Evolutionary conservation across 805 yeast genomes (phyloP).

Genomic region (Wickerhamomyces silvicola): DNA sequence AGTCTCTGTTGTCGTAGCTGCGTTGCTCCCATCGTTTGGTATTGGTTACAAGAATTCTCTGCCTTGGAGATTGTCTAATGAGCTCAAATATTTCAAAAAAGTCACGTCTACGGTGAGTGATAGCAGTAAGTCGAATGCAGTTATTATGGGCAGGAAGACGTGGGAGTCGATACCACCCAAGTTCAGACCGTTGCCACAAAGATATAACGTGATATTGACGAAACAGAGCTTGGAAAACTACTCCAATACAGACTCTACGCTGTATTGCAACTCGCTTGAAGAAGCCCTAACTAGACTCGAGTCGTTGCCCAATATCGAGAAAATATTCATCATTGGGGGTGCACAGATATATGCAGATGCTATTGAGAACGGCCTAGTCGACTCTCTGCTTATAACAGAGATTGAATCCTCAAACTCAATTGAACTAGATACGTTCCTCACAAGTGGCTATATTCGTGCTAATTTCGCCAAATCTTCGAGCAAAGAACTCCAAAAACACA

Average conservation of each 20-base stretch:
- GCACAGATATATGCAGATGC: conserved; percentile 73
- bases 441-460: conserved; percentile 24
- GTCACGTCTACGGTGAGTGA: conserved; percentile 70
- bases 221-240: conserved; percentile 26
- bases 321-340: conserved; percentile 86
- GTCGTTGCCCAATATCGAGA: conserved; percentile 23
- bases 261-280: conserved; percentile 36
- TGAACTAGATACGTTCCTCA: conserved; percentile 68
- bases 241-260: conserved; percentile 17
- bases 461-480: conserved; percentile 33
- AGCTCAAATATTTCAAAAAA: conserved; percentile 77
- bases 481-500: conserved; percentile 31
- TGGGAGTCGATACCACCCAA: conserved; percentile 89
- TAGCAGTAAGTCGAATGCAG: conserved; percentile 75
- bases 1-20: conserved; percentile 76
- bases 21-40: conserved; percentile 71
- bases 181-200: conserved; percentile 74
- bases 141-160: conserved; percentile 92
- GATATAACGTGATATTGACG: conserved; percentile 74
- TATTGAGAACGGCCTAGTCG: conserved; percentile 36
- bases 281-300: conserved; percentile 39
- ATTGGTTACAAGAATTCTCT: conserved; percentile 77
- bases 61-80: conserved; percentile 84
- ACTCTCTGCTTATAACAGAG: conserved; percentile 64
- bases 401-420: conserved; percentile 30